These are phyloP conservation scores for Aureobasidium lini DNA, from an alignment of 2,329 filamentous ascomycete genomes.

Conservation along the genomic window DNA sequence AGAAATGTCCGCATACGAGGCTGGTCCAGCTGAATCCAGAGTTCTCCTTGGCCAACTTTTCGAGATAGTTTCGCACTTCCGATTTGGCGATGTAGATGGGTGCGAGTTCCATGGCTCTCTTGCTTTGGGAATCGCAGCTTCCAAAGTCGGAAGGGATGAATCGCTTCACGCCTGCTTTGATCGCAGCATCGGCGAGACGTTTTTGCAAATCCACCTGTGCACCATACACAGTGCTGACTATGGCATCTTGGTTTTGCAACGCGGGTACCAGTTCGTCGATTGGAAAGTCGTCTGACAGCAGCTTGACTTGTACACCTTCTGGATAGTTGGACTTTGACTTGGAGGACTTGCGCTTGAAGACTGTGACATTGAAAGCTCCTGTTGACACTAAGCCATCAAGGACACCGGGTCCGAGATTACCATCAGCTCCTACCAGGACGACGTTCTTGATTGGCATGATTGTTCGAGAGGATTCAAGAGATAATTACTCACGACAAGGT, in stretches of 20 bases:
- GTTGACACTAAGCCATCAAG: constrained; percentile 33
- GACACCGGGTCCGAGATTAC: constrained; percentile 38
- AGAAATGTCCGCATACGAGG: constrained; percentile 52
- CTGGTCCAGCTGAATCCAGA: constrained; percentile 51
- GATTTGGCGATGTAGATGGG: constrained; percentile 48
- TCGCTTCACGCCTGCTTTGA: constrained; percentile 52
- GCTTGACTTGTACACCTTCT: constrained; percentile 32
- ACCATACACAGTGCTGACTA: constrained; percentile 43
- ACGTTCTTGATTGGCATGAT: constrained; percentile 34
- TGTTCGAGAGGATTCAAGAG: not conserved
- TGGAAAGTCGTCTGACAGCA: constrained; percentile 42
- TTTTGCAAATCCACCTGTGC: constrained; percentile 38
- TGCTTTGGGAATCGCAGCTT: constrained; percentile 32
- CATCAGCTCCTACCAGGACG: constrained; percentile 36
- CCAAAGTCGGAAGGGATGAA: constrained; percentile 57
- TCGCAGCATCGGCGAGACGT: constrained; percentile 50
- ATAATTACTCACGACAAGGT: not conserved
- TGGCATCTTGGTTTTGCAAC: constrained; percentile 50
- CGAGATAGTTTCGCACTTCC: constrained; percentile 44
- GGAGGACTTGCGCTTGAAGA: constrained; percentile 43
- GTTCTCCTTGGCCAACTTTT: constrained; percentile 28
- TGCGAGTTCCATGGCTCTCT: constrained; percentile 33
- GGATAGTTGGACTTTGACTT: constrained; percentile 31
- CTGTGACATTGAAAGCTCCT: constrained; percentile 46
- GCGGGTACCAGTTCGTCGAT: constrained; percentile 42